These are phyloP conservation scores for Chrysanthemum makinoi DNA, from an alignment of 129 eudicot genomes.

Conservation along the genomic window DNA sequence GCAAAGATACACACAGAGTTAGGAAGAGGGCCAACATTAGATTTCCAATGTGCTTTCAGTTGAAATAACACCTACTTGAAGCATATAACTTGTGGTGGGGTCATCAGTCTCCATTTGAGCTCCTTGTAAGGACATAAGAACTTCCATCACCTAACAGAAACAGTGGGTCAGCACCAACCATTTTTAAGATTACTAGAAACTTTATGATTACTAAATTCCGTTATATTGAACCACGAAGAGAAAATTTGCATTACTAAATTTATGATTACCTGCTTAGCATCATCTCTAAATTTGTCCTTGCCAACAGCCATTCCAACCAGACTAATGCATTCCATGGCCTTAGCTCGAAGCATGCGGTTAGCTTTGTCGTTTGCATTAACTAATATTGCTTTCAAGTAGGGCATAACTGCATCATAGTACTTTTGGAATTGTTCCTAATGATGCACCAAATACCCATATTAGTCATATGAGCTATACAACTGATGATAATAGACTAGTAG, in stretches of 20 bases:
- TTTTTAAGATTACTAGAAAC: neutral
- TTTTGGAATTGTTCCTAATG: slow-evolving; percentile 95
- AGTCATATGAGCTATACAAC: slow-evolving; percentile 15
- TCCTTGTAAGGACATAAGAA: slow-evolving; percentile 98
- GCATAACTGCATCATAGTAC: slow-evolving; percentile 99
- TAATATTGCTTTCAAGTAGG: slow-evolving; percentile 87
- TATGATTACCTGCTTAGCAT: slow-evolving; percentile 83
- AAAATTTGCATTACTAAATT: neutral
- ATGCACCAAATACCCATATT: slow-evolving; percentile 8
- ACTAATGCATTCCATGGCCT: slow-evolving; percentile 99
- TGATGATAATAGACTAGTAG: slow-evolving; percentile 7
- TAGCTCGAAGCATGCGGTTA: slow-evolving; percentile 99
- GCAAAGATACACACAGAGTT: neutral
- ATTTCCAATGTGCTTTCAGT: slow-evolving; percentile 7
- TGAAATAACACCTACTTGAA: slow-evolving; percentile 59
- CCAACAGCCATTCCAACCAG: slow-evolving; percentile 99
- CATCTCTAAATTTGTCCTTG: slow-evolving; percentile 94
- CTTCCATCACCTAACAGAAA: slow-evolving; percentile 85
- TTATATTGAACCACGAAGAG: no score
- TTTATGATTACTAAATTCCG: no score
- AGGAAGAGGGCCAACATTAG: neutral
- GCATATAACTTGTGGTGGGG: slow-evolving; percentile 99
- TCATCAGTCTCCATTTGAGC: slow-evolving; percentile 96
- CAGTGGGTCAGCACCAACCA: slow-evolving; percentile 7
- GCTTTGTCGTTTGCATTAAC: slow-evolving; percentile 94